Base-by-base conservation (phyloP, 73 alveolate genomes). In the Breviolum minutum region DNA sequence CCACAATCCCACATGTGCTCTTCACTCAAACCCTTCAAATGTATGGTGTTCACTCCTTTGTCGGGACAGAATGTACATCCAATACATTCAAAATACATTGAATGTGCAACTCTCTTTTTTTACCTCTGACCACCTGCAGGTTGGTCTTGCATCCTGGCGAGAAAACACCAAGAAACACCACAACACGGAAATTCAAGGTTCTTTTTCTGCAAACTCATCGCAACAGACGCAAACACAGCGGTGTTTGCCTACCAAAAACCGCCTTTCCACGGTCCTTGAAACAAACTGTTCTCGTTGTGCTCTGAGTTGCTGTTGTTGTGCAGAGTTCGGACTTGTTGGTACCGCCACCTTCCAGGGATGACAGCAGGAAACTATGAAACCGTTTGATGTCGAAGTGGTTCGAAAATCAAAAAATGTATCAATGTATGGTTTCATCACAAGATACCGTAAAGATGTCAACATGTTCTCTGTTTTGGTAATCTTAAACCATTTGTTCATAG, bases 201-300 rank as follows among this genome's bases (percentile, higher is more conserved):
- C 26, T 13, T 30, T 71, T 71, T 71, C 81, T 40, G 54, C 54
- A 40, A 40, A 40, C 54, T 20, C 19, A 71, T 71, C 26, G 81
- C 32, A 71, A 20, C 81, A 17, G 54, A 40, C 3, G 54, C 54
- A 0, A 3, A 40, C 54, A 40, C 54, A 40, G 54, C 54, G 54
- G n/a, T n/a, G n/a, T n/a, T n/a, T n/a, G n/a, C n/a, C n/a, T n/a
- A n/a, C n/a, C n/a, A n/a, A 40, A 40, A 40, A 40, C 54, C 54
- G 54, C 54, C 54, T 40, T 40, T 40, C 54, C 87, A 62, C 63
- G 40, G 97, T 70, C 98, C 98, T 92, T 80, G 73, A 89, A 30
- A 92, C 98, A 66, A 92, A 92, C 30, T 92, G 98, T 9, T 92
- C 98, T 29, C 98, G 98, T 80, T 92, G 98, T 26, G 98, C 89